Conservation (phyloP, 2,329 filamentous ascomycete genomes). For the Diaporthe ilicicola region DNA sequence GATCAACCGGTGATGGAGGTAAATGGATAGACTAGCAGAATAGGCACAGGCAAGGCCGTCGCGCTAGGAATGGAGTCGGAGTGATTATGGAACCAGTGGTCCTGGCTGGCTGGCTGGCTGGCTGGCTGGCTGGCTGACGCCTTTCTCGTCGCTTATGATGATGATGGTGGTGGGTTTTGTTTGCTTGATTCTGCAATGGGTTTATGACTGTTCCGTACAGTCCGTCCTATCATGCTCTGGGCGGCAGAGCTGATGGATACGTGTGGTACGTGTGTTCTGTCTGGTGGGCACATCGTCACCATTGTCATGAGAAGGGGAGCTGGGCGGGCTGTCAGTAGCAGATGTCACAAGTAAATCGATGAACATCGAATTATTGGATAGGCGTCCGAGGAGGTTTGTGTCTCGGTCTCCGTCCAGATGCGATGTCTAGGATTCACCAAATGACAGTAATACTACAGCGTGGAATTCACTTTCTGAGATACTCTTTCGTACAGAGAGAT, state of each 20-base stretch:
- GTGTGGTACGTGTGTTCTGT: background rate
- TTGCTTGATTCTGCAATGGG: background rate
- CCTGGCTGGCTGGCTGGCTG: conserved; percentile 5
- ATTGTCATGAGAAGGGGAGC: background rate
- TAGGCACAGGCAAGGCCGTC: conserved; percentile 10
- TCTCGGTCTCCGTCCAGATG: no score
- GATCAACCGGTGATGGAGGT: background rate
- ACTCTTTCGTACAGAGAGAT: no score
- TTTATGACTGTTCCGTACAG: background rate
- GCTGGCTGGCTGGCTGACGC: conserved; percentile 4
- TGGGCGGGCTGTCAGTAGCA: background rate
- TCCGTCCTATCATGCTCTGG: background rate
- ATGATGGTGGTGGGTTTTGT: background rate
- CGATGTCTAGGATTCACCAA: no score
- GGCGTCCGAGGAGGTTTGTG: no score
- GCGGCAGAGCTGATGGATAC: background rate
- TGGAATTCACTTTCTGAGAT: no score
- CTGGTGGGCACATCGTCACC: no score
- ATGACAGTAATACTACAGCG: no score
- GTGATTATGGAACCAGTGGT: conserved; percentile 3
- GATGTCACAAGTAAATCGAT: background rate
- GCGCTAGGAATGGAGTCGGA: conserved; percentile 21
- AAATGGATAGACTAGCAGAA: conserved; percentile 28
- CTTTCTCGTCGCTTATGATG: background rate
- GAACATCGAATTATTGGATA: no score